Conservation (phyloP, 495 filamentous ascomycete genomes). For the Monascus purpureus region DNA sequence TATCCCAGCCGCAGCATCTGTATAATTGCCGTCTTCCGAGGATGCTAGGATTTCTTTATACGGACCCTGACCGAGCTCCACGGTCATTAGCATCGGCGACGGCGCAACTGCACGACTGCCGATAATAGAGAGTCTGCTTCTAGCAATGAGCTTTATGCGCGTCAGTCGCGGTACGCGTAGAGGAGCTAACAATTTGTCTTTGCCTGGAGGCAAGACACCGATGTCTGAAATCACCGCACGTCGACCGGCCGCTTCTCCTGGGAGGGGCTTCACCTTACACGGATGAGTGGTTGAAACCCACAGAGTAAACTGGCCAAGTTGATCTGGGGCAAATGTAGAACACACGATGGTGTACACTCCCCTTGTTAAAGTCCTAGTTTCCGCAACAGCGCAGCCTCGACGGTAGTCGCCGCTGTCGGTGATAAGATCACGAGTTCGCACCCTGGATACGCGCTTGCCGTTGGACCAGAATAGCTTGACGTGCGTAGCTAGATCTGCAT, state of each 20-base stretch:
- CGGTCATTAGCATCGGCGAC: constrained; percentile 45
- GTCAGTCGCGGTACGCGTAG: constrained; percentile 42
- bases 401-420: constrained; percentile 73
- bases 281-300: constrained; percentile 48
- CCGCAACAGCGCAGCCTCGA: constrained; percentile 58
- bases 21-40: constrained; percentile 49
- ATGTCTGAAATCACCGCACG: constrained; percentile 38
- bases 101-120: constrained; percentile 23
- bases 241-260: constrained; percentile 54
- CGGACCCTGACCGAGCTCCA: constrained; percentile 59
- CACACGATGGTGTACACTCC: constrained; percentile 79
- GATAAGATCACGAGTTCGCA: constrained; percentile 65
- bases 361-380: constrained; percentile 37
- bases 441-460: constrained; percentile 50
- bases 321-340: constrained; percentile 72
- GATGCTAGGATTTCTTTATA: constrained; percentile 44
- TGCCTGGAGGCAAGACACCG: constrained; percentile 35
- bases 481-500: constrained; percentile 59
- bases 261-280: constrained; percentile 39
- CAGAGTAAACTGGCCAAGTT: constrained; percentile 61
- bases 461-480: constrained; percentile 68
- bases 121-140: constrained; percentile 23
- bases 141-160: constrained; percentile 38
- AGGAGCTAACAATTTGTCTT: constrained; percentile 36
- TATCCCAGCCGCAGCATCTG: constrained; percentile 52